phyloP scores from a whole-genome alignment of 208 protist genomes.

The Angomonas deanei region DNA sequence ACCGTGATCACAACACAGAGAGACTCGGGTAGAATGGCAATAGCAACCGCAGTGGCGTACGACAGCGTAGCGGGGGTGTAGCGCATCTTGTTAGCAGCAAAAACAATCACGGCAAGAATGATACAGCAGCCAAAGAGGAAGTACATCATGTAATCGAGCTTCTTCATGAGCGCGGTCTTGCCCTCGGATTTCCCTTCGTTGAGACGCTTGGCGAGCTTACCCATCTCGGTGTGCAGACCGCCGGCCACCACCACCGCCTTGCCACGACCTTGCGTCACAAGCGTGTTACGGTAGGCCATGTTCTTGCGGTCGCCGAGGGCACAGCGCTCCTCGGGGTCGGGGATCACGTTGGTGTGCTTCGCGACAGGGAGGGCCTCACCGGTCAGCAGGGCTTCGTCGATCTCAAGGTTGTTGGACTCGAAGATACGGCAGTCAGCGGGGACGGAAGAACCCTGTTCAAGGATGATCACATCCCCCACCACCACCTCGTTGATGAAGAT shows the following conservation, averaged over 20 bases:
- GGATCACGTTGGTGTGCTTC: conserved; percentile 80
- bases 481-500: conserved; percentile 93
- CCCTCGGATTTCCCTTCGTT: conserved; percentile 18
- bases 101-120: conserved; percentile 71
- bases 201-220: conserved; percentile 76
- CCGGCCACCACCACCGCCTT: conserved; percentile 70
- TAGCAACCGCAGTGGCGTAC: conserved; percentile 78
- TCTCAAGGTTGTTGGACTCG: conserved; percentile 66
- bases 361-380: conserved; percentile 87
- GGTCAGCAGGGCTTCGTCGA: conserved; percentile 93
- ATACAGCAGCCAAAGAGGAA: conserved; percentile 77
- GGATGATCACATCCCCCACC: conserved; percentile 94
- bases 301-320: conserved; percentile 89
- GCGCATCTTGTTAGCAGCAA: conserved; percentile 71
- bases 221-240: conserved; percentile 84
- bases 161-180: conserved; percentile 75
- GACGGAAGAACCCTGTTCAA: conserved; percentile 90
- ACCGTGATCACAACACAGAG: conserved; percentile 80
- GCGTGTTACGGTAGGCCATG: conserved; percentile 85
- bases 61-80: conserved; percentile 56
- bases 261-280: conserved; percentile 81
- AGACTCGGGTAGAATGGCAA: conserved; percentile 89
- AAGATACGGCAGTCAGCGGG: conserved; percentile 95
- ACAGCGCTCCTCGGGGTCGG: conserved; percentile 53
- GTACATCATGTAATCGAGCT: conserved; percentile 88